Evolutionary conservation across 768 basidiomycete species (phyloP), one percentile per base, ranked within the genome.

Genomic region (Boletus sensibilis): DNA sequence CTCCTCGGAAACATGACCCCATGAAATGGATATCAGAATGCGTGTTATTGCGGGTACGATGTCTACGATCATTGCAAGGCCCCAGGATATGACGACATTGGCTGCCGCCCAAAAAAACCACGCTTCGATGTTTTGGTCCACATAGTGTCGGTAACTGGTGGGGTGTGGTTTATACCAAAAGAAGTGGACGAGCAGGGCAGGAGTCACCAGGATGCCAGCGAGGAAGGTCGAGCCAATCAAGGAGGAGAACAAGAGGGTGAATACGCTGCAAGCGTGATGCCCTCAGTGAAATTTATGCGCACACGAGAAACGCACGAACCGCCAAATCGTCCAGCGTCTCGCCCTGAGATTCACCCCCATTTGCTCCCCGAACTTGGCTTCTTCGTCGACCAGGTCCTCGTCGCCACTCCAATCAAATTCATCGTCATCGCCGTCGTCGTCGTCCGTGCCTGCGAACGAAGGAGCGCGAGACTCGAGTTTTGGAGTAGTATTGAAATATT

Each of bases 61-160:
- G 67, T 91, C 87, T 62, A 90, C 75, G 56, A 87, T 72, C 73
- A 89, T 74, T 20, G 86, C 90, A 34, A 92, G 82, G 58, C 78
- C 86, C 90, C 90, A 92, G 3, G 89, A 90, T 50, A 90, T 78
- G 55, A 88, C 74, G 50, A 91, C 74, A 68, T 92, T 91, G 38
- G 86, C 80, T 5, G 89, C 90, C 8, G 82, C 83, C 88, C 90
- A 92, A 70, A 88, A 89, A 3, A 91, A 75, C 90, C 90, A 92
- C 4, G 87, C 86, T 67, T 87, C 76, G 43, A 87, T 69, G 67
- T 87, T 91, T 58, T 85, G 79, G 52, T 79, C 79, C 58, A 90
- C 78, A 58, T 79, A 87, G 29, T 74, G 77, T 16, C 87, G 80
- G 59, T 83, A 74, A 9, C 77, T 75, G 18, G 80, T 80, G 8